Conservation (phyloP, 768 basidiomycete genomes). For the Boletus pseudopeckii region DNA sequence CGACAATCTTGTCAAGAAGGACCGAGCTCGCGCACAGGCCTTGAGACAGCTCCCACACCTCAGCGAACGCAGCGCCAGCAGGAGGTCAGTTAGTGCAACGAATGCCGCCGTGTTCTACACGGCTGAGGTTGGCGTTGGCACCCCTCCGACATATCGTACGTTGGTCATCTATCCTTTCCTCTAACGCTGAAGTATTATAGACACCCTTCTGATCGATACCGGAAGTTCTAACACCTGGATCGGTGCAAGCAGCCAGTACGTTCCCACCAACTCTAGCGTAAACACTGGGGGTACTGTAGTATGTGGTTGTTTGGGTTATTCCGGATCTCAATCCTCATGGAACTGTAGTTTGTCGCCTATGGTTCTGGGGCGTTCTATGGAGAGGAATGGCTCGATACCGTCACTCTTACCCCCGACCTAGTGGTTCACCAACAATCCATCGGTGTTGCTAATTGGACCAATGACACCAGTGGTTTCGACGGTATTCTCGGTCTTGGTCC, state of each 20-base stretch:
- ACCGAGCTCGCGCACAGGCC: slow-evolving; percentile 17
- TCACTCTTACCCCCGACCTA: slow-evolving; percentile 7
- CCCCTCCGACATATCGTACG: slow-evolving; percentile 27
- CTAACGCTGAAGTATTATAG: slow-evolving; percentile 7
- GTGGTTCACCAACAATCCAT: slow-evolving; percentile 31
- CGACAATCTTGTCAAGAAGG: slow-evolving; percentile 12
- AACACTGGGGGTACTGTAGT: slow-evolving; percentile 21
- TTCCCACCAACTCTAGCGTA: slow-evolving; percentile 12
- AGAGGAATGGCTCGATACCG: slow-evolving; percentile 17
- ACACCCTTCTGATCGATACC: slow-evolving; percentile 29
- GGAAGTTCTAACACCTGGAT: slow-evolving; percentile 34
- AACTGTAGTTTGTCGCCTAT: background rate
- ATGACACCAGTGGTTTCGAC: slow-evolving; percentile 33
- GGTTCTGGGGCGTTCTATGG: slow-evolving; percentile 5
- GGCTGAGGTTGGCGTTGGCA: slow-evolving; percentile 26
- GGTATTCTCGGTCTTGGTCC: slow-evolving; percentile 41
- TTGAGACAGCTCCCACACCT: background rate
- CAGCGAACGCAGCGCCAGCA: background rate
- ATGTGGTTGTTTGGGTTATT: background rate
- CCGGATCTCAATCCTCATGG: slow-evolving; percentile 5
- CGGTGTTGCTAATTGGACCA: slow-evolving; percentile 28
- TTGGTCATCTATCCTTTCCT: background rate
- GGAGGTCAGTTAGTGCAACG: slow-evolving; percentile 5
- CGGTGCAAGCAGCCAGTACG: slow-evolving; percentile 20
- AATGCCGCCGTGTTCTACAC: slow-evolving; percentile 30